Evolutionary conservation across 2,329 filamentous ascomycete genomes (phyloP), one percentile per base, ranked within the genome.

Genomic region (Chalaropsis ovoidea): DNA sequence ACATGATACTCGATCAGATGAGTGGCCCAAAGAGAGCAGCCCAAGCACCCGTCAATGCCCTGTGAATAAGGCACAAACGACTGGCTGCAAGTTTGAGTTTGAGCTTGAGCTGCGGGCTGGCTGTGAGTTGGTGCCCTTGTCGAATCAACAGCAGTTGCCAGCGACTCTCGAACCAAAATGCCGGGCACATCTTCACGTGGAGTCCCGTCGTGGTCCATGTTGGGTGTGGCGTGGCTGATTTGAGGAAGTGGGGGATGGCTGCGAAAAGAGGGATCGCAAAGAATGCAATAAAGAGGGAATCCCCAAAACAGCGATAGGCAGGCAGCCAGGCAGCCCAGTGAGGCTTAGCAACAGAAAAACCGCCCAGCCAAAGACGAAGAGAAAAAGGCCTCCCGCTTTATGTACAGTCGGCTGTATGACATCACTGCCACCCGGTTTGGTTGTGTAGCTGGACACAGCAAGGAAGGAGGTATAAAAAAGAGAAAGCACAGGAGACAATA

Each of bases 221-320:
- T 1, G 11, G 8, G 35, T 10, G 8, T 39, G 31, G 31, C 31
- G 31, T 7, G 35, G 8, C 35, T 39, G 35, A 10, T 10, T 6
- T 7, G 8, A 7, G 35, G 35, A 39, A 39, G 3, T 3, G 35
- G 35, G 8, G 35, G 35, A 10, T 6, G 35, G 8, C 5, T 39
- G 4, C 8, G 47, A 24, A 52, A 52, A 52, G 24, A 49, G 22
- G 10, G 39, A 49, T 31, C 17, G n/a, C 27, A 41, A 39, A 31
- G 43, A 61, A 61, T 49, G 27, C n/a, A 52, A 22, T 31, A 42
- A 52, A n/a, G 22, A 27, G 10, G 27, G 47, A 62, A 27, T 27
- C 69, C 74, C 71, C 22, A 35, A 35, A 56, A 56, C 27, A n/a
- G 52, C 24, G 52, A 17, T n/a, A 39, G 52, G 15, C 27, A 58